Percentiles rank a stretch among this genome's conserved stretches.
These are phyloP conservation scores for Papiliotrema fonsecae DNA, from an alignment of 1,284 basidiomycete species.

Conservation along the genomic window DNA sequence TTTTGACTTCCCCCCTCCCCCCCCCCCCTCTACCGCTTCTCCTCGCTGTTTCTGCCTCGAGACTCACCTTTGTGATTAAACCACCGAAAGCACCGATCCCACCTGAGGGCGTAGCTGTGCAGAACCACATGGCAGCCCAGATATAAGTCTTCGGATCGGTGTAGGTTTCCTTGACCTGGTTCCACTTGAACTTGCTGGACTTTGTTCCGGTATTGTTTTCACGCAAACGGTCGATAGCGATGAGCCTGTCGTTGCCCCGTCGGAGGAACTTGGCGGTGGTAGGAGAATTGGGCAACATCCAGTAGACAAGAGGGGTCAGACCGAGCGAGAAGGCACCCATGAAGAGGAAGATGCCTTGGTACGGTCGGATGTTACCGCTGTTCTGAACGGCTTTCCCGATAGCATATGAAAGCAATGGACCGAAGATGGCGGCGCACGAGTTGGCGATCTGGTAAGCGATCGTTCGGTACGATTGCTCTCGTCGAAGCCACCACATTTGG, in stretches of 20 bases:
- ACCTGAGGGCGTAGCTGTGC: slow-evolving; percentile 38
- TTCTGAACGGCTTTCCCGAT: slow-evolving; percentile 28
- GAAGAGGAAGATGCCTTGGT: slow-evolving; percentile 54
- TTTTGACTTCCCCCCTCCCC: too few relatives aligned
- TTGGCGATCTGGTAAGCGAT: slow-evolving; percentile 44
- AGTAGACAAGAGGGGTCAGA: slow-evolving; percentile 52
- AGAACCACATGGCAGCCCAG: slow-evolving; percentile 33
- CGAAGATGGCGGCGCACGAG: slow-evolving; percentile 38
- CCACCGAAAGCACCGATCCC: slow-evolving; percentile 46
- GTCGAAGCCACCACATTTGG: slow-evolving; percentile 40
- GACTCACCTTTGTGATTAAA: slow-evolving; percentile 31
- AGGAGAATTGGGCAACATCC: slow-evolving; percentile 42
- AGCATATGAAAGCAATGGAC: slow-evolving; percentile 39
- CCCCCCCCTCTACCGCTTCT: too few relatives aligned
- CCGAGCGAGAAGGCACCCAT: slow-evolving; percentile 52
- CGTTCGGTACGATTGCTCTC: slow-evolving; percentile 42
- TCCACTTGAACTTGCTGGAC: slow-evolving; percentile 43
- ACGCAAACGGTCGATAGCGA: slow-evolving; percentile 44
- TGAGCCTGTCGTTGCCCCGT: slow-evolving; percentile 39
- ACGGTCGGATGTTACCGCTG: slow-evolving; percentile 19
- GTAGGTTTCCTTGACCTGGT: slow-evolving; percentile 44
- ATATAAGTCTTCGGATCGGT: slow-evolving; percentile 39
- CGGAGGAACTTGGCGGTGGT: slow-evolving; percentile 42
- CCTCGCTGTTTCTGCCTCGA: not conserved
- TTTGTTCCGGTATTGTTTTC: slow-evolving; percentile 48